A percentile compares a stretch with the other conserved stretches of the same genome.
phyloP scores from a whole-genome alignment of 352 stramenopile genomes.

The Phytophthora palmivora region DNA sequence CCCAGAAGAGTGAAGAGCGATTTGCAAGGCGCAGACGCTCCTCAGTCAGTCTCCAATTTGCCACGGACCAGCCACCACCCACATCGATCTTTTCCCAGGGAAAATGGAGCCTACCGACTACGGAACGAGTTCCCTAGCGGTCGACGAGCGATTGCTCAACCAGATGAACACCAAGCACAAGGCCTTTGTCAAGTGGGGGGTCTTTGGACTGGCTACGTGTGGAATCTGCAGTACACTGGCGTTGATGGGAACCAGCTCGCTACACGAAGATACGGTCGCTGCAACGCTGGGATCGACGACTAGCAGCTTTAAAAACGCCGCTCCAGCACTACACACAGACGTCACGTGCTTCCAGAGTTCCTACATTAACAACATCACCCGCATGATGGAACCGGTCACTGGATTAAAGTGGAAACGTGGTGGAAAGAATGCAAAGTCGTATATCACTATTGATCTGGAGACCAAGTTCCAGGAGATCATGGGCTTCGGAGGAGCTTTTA shows the following conservation, averaged over 20 bases:
- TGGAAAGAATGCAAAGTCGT: constrained; percentile 32
- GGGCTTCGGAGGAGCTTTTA: constrained; percentile 94
- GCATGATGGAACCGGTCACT: constrained; percentile 69
- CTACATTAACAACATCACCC: constrained; percentile 55
- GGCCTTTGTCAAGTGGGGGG: constrained; percentile 34
- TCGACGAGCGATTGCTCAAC: constrained; percentile 29
- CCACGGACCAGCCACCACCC: constrained; percentile 3
- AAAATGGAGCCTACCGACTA: constrained; percentile 45
- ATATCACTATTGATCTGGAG: constrained; percentile 53
- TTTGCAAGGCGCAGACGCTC: constrained; percentile 3
- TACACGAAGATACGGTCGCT: constrained; percentile 25
- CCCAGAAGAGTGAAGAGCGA: too few species aligned
- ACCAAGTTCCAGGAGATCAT: constrained; percentile 78
- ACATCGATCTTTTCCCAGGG: not conserved
- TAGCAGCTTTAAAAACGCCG: constrained; percentile 13
- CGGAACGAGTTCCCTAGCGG: constrained; percentile 41
- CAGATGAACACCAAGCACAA: constrained; percentile 15
- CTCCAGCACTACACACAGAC: constrained; percentile 9
- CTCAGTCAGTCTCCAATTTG: constrained; percentile 25
- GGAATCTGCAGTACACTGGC: constrained; percentile 33
- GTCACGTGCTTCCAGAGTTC: constrained; percentile 74
- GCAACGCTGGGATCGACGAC: constrained; percentile 8
- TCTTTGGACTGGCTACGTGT: constrained; percentile 35
- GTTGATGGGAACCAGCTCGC: constrained; percentile 21
- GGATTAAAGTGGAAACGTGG: constrained; percentile 49